These are phyloP conservation scores for Ampelocalamus luodianensis DNA, from an alignment of 176 grass and related monocot genomes.

Conservation along the genomic window DNA sequence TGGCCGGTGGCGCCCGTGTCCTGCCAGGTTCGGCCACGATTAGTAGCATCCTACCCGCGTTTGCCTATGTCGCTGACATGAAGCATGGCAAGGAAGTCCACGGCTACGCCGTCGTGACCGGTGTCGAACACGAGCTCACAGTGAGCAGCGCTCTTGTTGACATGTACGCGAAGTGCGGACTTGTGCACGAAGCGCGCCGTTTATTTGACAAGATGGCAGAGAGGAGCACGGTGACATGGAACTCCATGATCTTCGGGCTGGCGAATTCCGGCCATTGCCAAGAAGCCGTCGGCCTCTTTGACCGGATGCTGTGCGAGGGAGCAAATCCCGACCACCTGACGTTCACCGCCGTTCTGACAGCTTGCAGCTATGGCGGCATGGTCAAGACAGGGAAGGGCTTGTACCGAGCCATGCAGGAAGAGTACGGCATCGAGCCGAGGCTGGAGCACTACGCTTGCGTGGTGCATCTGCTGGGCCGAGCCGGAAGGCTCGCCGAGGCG, in stretches of 20 bases:
- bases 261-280: slow-evolving; percentile 60
- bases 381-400: slow-evolving; percentile 48
- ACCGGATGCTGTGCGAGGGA: slow-evolving; percentile 40
- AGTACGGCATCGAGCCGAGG: slow-evolving; percentile 50
- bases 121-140: slow-evolving; percentile 44
- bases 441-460: slow-evolving; percentile 78
- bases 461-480: slow-evolving; percentile 65
- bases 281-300: slow-evolving; percentile 55
- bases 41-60: slow-evolving; percentile 61
- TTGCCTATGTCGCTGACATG: slow-evolving; percentile 55
- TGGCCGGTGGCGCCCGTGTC: slow-evolving; percentile 28
- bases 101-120: slow-evolving; percentile 46
- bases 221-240: slow-evolving; percentile 67
- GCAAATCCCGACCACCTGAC: slow-evolving; percentile 55
- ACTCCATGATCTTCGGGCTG: slow-evolving; percentile 79
- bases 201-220: slow-evolving; percentile 56
- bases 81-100: slow-evolving; percentile 73
- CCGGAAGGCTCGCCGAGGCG: slow-evolving; percentile 56
- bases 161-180: slow-evolving; percentile 71
- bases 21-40: slow-evolving; percentile 56
- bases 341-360: slow-evolving; percentile 63
- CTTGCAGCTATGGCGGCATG: slow-evolving; percentile 67
- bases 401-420: slow-evolving; percentile 56
- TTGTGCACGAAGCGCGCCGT: slow-evolving; percentile 38
- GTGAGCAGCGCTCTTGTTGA: slow-evolving; percentile 66